Percentiles rank a stretch among this genome's conserved stretches.
phyloP scores from a whole-genome alignment of 805 yeast genomes.

The Saturnispora sekii region DNA sequence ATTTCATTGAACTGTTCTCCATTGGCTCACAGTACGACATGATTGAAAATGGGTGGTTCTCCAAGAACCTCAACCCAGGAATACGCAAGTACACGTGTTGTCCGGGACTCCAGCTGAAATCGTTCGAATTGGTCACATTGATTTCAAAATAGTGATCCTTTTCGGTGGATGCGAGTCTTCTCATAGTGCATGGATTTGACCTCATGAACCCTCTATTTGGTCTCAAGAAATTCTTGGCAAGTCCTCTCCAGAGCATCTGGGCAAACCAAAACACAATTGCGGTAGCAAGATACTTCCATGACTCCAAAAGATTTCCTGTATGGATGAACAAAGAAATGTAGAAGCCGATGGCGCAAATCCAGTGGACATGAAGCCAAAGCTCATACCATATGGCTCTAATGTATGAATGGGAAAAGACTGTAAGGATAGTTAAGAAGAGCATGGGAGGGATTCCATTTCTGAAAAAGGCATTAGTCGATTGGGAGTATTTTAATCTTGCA shows the following conservation, averaged over 20 bases:
- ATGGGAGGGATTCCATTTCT: conserved; percentile 40
- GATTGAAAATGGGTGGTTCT: conserved; percentile 50
- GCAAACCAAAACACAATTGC: conserved; percentile 42
- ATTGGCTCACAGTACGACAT: conserved; percentile 24
- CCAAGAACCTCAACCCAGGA: conserved; percentile 34
- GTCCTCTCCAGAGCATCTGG: conserved; percentile 38
- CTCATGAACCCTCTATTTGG: conserved; percentile 33
- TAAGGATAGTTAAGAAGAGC: conserved; percentile 34
- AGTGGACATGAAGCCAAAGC: conserved; percentile 40
- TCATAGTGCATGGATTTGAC: conserved; percentile 11
- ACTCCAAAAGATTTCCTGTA: conserved; percentile 25
- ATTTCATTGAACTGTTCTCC: conserved; percentile 27
- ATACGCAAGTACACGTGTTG: conserved; percentile 46
- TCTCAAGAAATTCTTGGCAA: conserved; percentile 36
- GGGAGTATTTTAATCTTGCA: conserved; percentile 17
- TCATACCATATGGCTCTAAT: conserved; percentile 37
- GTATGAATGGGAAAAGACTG: conserved; percentile 32
- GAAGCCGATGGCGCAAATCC: conserved; percentile 43
- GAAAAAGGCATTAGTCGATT: conserved; percentile 19
- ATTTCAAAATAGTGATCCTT: conserved; percentile 30
- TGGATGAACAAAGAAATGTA: conserved; percentile 40
- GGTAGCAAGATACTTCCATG: conserved; percentile 38
- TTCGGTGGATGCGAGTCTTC: conserved; percentile 29
- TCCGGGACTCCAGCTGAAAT: conserved; percentile 41
- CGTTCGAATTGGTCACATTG: conserved; percentile 24